A percentile compares a stretch with the other conserved stretches of the same genome.
Conservation (phyloP, 1,139 yeast genomes). For the Lodderomyces jiufengensis region DNA sequence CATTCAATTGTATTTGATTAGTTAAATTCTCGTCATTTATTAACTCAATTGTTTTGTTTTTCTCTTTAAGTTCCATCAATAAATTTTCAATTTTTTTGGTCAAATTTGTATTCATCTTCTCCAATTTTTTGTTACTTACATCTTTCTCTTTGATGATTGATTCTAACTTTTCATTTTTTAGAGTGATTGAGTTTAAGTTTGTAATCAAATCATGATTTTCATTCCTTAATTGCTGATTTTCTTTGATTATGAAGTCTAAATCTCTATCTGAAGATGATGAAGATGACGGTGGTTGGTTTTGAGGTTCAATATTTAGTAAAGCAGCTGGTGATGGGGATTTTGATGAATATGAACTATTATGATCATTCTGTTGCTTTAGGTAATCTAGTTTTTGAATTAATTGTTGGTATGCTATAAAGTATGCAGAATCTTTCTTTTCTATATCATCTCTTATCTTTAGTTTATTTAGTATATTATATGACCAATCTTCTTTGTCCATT, state of each 20-base stretch:
- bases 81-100: conserved; percentile 31
- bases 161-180: conserved; percentile 23
- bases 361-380: conserved; percentile 2
- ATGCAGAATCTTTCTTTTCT: conserved; percentile 31
- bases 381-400: conserved; percentile 19
- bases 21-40: conserved; percentile 72
- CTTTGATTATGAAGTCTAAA: conserved; percentile 8
- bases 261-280: conserved; percentile 4
- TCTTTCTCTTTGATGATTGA: conserved; percentile 13
- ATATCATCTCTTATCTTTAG: conserved; percentile 29
- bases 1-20: conserved; percentile 65
- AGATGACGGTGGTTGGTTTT: background rate
- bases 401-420: conserved; percentile 33
- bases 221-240: conserved; percentile 12
- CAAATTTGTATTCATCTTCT: conserved; percentile 21
- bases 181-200: conserved; percentile 23
- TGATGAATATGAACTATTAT: conserved; percentile 2
- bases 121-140: conserved; percentile 17
- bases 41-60: conserved; percentile 53
- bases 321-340: conserved; percentile 15
- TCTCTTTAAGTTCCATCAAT: conserved; percentile 48
- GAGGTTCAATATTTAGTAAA: conserved; percentile 1
- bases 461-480: conserved; percentile 22
- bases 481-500: conserved; percentile 16
- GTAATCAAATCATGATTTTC: conserved; percentile 18